Evolutionary conservation across 164 flowering plant species (phyloP).

Genomic region (Magnolia kwangsiensis): DNA sequence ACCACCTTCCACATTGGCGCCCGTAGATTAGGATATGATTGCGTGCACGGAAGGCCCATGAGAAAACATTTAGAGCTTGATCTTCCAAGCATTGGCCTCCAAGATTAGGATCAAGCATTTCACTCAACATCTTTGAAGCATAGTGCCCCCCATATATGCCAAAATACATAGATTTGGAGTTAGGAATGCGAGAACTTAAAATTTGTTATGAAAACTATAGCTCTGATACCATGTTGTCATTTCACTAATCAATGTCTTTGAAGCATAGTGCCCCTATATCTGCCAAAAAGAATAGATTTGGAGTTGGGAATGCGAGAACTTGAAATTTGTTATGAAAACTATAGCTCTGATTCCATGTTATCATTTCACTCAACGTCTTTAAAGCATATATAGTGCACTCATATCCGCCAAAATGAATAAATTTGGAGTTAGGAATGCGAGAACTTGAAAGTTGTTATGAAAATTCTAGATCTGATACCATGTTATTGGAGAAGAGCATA

Average conservation of each 20-base stretch:
- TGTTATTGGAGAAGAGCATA: too few relatives aligned
- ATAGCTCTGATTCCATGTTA: neutral
- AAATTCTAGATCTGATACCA: neutral
- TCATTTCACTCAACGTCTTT: too few relatives aligned
- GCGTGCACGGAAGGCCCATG: conserved; percentile 14
- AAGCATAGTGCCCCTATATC: conserved; percentile 1
- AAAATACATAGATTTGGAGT: neutral
- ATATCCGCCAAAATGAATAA: conserved; percentile 5
- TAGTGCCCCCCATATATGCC: conserved; percentile 12
- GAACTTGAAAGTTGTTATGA: neutral
- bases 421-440: neutral
- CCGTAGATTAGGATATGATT: conserved; percentile 13
- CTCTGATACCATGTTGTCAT: neutral
- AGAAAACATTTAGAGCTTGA: conserved; percentile 9
- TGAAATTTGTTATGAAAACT: neutral
- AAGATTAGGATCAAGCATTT: conserved; percentile 12
- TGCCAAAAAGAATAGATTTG: neutral
- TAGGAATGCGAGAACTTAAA: neutral
- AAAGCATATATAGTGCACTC: neutral
- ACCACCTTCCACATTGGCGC: conserved; percentile 19
- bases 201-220: neutral
- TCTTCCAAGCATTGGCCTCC: conserved; percentile 13
- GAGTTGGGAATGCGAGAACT: neutral
- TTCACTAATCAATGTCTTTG: too few relatives aligned
- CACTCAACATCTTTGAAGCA: conserved; percentile 8